Conservation (phyloP, 2,329 filamentous ascomycete species). For the Ascochyta rabiei region DNA sequence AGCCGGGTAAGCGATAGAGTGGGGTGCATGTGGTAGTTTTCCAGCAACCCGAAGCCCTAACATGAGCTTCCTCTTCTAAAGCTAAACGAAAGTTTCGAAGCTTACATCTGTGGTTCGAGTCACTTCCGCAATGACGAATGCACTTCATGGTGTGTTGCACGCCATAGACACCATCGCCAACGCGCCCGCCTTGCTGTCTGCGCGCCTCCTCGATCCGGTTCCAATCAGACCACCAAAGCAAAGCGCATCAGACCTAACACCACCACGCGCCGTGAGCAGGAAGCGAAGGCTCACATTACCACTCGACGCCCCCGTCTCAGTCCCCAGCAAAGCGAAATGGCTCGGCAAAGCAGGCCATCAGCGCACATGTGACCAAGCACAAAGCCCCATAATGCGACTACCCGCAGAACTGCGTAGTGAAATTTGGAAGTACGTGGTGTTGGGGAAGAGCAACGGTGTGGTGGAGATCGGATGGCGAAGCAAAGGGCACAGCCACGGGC, state of each 20-base stretch:
- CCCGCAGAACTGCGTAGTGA: slow-evolving; percentile 1
- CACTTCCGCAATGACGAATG: background rate
- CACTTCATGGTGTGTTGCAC: background rate
- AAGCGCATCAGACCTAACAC: background rate
- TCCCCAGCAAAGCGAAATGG: background rate
- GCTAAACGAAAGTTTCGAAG: background rate
- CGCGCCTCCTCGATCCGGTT: background rate
- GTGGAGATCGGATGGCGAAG: background rate
- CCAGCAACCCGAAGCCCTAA: background rate
- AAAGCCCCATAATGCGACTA: background rate
- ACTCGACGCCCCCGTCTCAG: background rate
- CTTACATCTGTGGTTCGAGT: no score
- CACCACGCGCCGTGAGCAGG: background rate
- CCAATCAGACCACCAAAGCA: background rate
- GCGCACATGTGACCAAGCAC: background rate
- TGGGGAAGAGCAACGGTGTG: background rate
- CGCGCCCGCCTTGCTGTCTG: background rate
- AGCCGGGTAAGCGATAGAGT: background rate
- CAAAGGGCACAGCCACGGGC: background rate
- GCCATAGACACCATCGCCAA: slow-evolving; percentile 2
- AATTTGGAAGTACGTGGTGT: slow-evolving; percentile 1
- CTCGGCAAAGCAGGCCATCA: background rate
- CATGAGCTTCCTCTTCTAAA: background rate
- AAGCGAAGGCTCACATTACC: slow-evolving; percentile 2
- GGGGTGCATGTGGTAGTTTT: background rate